Percentiles rank a stretch among this genome's conserved stretches.
These are phyloP conservation scores for Pestalotiopsis sp. DNA, from an alignment of 2,329 filamentous ascomycete species.

Conservation along the genomic window DNA sequence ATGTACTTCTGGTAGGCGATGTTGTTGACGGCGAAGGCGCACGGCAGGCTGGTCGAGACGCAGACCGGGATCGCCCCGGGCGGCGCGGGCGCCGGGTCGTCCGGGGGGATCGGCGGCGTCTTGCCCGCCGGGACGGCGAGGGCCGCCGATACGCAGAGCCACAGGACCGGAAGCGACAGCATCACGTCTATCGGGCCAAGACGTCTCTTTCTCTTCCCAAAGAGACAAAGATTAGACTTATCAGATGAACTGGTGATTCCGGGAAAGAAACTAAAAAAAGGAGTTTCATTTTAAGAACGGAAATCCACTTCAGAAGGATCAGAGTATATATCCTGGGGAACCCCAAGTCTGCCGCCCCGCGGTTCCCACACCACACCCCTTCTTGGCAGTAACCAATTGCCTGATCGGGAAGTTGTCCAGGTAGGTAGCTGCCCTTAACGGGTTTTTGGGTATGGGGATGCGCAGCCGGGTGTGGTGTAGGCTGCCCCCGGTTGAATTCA, in stretches of 20 bases:
- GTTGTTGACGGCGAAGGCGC: constrained; percentile 16
- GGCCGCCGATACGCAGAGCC: not conserved
- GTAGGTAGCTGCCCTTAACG: not conserved
- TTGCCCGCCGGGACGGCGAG: not conserved
- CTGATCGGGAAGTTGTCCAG: not conserved
- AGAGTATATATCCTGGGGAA: not conserved
- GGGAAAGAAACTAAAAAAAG: not conserved
- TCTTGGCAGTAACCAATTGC: constrained; percentile 1
- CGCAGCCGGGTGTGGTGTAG: not conserved
- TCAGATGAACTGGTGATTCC: not conserved
- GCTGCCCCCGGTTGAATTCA: not conserved
- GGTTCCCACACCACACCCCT: not conserved
- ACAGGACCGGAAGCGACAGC: not conserved
- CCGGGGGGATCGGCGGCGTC: not conserved
- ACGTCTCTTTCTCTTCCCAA: not conserved
- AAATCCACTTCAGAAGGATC: not conserved
- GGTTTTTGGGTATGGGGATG: not conserved
- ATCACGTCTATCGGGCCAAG: not conserved
- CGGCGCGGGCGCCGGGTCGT: not conserved
- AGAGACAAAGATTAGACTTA: not conserved
- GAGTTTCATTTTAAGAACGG: not conserved
- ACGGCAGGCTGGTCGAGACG: not conserved
- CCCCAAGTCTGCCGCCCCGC: not conserved
- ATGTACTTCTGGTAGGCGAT: constrained; percentile 17
- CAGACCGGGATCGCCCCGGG: constrained; percentile 1